Evolutionary conservation across 2,329 filamentous ascomycete genomes (phyloP), one percentile per base, ranked within the genome.

Genomic region (Coccinonectria pachysandricola): DNA sequence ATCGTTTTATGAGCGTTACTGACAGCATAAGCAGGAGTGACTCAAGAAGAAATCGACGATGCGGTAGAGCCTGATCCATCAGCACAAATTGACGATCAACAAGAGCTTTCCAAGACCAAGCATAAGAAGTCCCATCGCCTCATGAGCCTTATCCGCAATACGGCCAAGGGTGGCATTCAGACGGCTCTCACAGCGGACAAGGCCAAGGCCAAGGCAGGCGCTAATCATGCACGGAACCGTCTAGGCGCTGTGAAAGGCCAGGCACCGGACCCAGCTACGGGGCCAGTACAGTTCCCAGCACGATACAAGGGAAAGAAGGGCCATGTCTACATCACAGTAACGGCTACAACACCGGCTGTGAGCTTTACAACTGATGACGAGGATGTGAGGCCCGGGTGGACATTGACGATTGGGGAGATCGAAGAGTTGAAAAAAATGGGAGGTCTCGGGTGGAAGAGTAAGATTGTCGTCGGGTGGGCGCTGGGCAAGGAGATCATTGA

Each of bases 401-500:
- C 68, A 5, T 62, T 91, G 1, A 65, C 80, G 0, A 67, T 91
- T 4, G 65, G 65, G 0, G 79, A 88, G 10, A 78, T 92, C 23
- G 59, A 35, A 1, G 81, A 87, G 50, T 47, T 92, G 27, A 79
- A 75, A 50, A 92, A 92, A 56, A 60, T 87, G 2, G 83, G 84
- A 4, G 84, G 84, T 0, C 62, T 87, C 18, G 82, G 83, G 0
- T 92, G 83, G 83, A 92, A 91, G 56, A 75, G 75, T 2, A 88
- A 85, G 59, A 57, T 91, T 25, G 67, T 91, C 2, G 79, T 91
- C 1, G 82, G 83, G 0, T 85, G 84, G 81, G 76, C 79, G 1
- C 66, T 84, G 43, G 70, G 74, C 1, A 65, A 75, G 24, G 75
- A 87, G 50, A 72, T 91, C 15, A 73, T 78, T 0, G 84, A 91